These are phyloP conservation scores for Phyllosticta citrichinensis DNA, from an alignment of 2,329 filamentous ascomycete genomes.

Conservation along the genomic window DNA sequence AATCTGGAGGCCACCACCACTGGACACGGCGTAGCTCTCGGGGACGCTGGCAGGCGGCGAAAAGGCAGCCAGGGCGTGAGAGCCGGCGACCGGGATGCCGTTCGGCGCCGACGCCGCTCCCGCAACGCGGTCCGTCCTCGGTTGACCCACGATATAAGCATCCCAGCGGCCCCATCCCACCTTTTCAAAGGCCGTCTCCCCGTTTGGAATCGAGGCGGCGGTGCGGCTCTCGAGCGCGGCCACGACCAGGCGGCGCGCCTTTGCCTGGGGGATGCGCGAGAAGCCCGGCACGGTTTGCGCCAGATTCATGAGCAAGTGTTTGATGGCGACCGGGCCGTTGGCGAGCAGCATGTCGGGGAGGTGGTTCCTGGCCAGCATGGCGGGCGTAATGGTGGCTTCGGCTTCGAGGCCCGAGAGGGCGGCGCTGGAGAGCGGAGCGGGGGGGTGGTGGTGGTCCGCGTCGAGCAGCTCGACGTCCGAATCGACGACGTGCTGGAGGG, in stretches of 20 bases:
- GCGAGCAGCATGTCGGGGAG: conserved; percentile 82
- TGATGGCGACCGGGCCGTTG: conserved; percentile 85
- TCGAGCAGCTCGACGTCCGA: conserved; percentile 83
- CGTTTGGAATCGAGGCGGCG: neutral
- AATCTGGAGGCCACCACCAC: conserved; percentile 36
- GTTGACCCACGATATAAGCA: conserved; percentile 62
- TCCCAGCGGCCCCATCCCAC: conserved; percentile 97
- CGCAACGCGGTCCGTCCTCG: conserved; percentile 30
- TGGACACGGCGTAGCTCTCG: conserved; percentile 32
- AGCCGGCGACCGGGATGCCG: conserved; percentile 15
- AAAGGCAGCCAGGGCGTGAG: conserved; percentile 11
- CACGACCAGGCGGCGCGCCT: conserved; percentile 86
- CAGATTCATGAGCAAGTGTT: conserved; percentile 89
- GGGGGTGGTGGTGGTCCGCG: conserved; percentile 35
- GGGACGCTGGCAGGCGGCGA: conserved; percentile 44
- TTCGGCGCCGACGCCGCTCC: neutral
- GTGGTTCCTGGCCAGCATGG: conserved; percentile 79
- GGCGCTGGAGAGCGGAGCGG: conserved; percentile 33
- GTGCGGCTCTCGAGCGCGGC: conserved; percentile 71
- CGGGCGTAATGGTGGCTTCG: conserved; percentile 71
- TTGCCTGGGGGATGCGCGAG: conserved; percentile 75
- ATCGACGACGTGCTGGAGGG: conserved; percentile 49
- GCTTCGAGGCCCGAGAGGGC: conserved; percentile 54
- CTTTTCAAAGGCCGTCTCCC: conserved; percentile 54
- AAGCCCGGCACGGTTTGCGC: conserved; percentile 91